phyloP scores from a whole-genome alignment of 371 early-diverging fungal genomes.

The Rhizomucor pusillus region DNA sequence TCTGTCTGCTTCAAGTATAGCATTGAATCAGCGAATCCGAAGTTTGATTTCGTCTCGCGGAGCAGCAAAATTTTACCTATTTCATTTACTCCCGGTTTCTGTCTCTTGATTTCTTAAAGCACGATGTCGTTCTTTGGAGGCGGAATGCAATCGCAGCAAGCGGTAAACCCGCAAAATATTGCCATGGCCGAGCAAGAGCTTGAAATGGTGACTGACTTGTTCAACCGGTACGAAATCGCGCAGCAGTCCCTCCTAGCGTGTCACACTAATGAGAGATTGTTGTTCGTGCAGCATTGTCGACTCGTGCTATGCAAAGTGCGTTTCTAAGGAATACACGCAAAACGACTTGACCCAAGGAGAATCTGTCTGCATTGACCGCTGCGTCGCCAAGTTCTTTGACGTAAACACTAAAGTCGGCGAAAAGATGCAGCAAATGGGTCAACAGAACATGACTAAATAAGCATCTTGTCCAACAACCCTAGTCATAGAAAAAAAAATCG shows the following conservation, averaged over 20 bases:
- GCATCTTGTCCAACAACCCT: background rate
- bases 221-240: slow-evolving; percentile 59
- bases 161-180: slow-evolving; percentile 71
- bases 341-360: slow-evolving; percentile 89
- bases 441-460: slow-evolving; percentile 19
- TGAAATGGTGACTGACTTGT: slow-evolving; percentile 82
- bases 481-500: too few relatives aligned
- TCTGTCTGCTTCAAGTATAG: too few relatives aligned
- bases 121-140: slow-evolving; percentile 51
- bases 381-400: slow-evolving; percentile 82
- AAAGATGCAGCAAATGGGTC: slow-evolving; percentile 55
- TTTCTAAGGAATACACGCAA: slow-evolving; percentile 72
- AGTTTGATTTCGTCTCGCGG: too few relatives aligned
- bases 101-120: too few relatives aligned
- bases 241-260: too few relatives aligned
- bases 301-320: slow-evolving; percentile 84
- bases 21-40: too few relatives aligned
- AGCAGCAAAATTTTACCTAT: too few relatives aligned
- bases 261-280: background rate
- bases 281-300: slow-evolving; percentile 60
- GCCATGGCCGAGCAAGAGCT: slow-evolving; percentile 84
- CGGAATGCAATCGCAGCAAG: slow-evolving; percentile 41
- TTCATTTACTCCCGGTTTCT: too few relatives aligned
- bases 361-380: slow-evolving; percentile 88
- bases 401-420: slow-evolving; percentile 74